These are phyloP conservation scores for Penicillium fuscoglaucum DNA, from an alignment of 2,329 filamentous ascomycete species.

Conservation along the genomic window DNA sequence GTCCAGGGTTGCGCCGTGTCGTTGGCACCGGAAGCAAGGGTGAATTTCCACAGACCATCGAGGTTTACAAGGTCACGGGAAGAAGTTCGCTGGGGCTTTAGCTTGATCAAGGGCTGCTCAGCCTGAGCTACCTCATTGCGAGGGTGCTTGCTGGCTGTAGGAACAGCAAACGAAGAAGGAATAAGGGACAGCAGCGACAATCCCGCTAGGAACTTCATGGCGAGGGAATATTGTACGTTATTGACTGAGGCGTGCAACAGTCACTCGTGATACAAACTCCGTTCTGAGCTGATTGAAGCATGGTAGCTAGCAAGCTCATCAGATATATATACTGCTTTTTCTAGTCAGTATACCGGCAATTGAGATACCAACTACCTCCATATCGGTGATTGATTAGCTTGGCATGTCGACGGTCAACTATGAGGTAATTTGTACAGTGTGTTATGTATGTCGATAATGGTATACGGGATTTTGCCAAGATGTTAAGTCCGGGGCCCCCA, in stretches of 20 bases:
- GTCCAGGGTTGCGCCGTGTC: conserved; percentile 9
- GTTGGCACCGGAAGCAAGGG: conserved; percentile 9
- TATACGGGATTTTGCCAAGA: not conserved
- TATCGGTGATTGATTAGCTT: conserved; percentile 7
- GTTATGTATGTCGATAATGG: not conserved
- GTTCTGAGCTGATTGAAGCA: not conserved
- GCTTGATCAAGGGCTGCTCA: conserved; percentile 2
- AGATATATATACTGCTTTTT: not conserved
- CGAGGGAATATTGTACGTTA: not conserved
- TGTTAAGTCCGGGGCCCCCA: not conserved
- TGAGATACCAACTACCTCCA: not conserved
- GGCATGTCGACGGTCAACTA: not conserved
- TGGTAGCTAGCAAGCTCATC: not conserved
- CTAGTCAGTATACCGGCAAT: not conserved
- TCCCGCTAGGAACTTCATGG: not conserved
- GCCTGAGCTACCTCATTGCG: not conserved
- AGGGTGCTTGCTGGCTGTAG: not conserved
- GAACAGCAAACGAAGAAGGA: not conserved
- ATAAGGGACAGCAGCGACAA: conserved; percentile 1
- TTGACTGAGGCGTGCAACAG: not conserved
- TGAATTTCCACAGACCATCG: conserved; percentile 19
- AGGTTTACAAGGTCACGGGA: conserved; percentile 15
- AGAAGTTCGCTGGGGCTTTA: conserved; percentile 2
- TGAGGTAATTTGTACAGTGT: no score
- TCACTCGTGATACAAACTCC: not conserved